A percentile compares a stretch with the other conserved stretches of the same genome.
These are phyloP conservation scores for Cudoniella acicularis DNA, from an alignment of 495 filamentous ascomycete species.

Conservation along the genomic window DNA sequence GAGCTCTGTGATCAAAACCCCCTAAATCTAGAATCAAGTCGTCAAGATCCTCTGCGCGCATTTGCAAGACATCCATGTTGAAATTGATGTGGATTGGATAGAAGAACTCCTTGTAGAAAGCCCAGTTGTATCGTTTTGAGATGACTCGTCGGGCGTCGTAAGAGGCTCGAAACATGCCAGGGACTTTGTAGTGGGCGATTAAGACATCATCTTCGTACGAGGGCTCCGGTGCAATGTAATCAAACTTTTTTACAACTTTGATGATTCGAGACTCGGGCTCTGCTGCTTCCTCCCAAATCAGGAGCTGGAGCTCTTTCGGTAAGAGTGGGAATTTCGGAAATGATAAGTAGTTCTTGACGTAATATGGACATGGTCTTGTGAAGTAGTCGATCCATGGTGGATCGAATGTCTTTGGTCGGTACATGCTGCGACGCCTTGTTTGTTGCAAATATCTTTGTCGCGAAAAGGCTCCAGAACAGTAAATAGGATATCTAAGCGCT, in stretches of 20 bases:
- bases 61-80: not conserved
- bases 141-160: not conserved
- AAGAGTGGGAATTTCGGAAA: not conserved
- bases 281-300: constrained; percentile 1
- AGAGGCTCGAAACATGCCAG: not conserved
- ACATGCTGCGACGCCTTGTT: not conserved
- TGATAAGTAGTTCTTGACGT: not conserved
- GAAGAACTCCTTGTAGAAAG: not conserved
- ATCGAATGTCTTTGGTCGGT: not conserved
- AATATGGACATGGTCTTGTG: not conserved
- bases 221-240: not conserved
- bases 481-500: no score
- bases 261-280: no score
- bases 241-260: not conserved
- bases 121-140: not conserved
- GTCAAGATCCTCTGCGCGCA: not conserved
- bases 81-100: not conserved
- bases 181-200: not conserved
- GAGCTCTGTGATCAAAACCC: no score
- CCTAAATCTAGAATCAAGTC: no score
- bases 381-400: constrained; percentile 5
- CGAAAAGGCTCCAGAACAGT: no score
- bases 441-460: no score
- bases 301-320: not conserved
- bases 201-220: not conserved